Evolutionary conservation across 2,329 filamentous ascomycete species (phyloP), one percentile per base, ranked within the genome.

Genomic region (Alternaria hordeiaustralica): DNA sequence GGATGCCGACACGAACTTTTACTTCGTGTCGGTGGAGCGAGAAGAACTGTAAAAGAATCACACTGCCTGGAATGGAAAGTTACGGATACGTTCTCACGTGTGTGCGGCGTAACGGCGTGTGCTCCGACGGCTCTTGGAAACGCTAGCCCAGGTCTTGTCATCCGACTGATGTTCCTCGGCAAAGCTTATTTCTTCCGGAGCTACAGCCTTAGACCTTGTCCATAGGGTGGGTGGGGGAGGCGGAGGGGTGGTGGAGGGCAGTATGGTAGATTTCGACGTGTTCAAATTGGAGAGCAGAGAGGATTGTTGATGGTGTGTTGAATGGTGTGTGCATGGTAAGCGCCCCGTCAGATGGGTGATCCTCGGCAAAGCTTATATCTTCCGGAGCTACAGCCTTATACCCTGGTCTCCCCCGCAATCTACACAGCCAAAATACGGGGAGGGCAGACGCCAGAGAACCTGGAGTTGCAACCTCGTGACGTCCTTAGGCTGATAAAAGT

Each of bases 361-460:
- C 46, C 57, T 64, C 55, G 62, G 62, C 58, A 55, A 64, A 55
- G 58, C 62, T 64, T 64, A 51, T 51, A 36, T 33, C 46, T 63
- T 55, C 56, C 60, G 58, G 30, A 45, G 23, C 54, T 55, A 62
- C 43, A 20, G 20, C 26, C 20, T 12, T 18, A 50, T 13, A 44
- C 43, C 58, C 28, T 45, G 43, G n/a, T 8, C 49, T 46, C 55
- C 62, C 36, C 62, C 59, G 62, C 62, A 62, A 45, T 43, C 13
- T 21, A 8, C 3, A 36, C 45, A 41, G 15, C 21, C 13, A n/a
- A 25, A 15, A 20, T 15, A 23, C n/a, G 26, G 8, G 23, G 15
- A n/a, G 15, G 12, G 10, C n/a, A 12, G 33, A 2, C 28, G 36
- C 7, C 20, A 7, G 10, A 46, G 18, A 18, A 36, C 13, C 33